Base-by-base conservation (phyloP, 176 grass and related monocot species). In the Lolium perenne region DNA sequence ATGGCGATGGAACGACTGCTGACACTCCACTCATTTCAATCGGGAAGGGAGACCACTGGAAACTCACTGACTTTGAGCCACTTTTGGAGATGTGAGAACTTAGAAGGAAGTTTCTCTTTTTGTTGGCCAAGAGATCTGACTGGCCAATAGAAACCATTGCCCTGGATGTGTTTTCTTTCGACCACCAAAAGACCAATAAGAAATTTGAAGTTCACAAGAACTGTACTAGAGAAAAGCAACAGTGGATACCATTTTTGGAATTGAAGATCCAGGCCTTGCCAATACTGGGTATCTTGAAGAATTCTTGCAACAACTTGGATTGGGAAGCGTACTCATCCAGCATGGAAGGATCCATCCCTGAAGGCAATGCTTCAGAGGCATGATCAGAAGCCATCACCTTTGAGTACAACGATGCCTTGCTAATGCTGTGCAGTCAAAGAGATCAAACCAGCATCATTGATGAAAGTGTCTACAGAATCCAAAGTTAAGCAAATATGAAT, bases 21-120 rank as follows among this genome's bases (percentile, higher is more conserved):
- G 93, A 93, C 53, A 86, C 92, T 18, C 93, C 96, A 22, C 4
- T 86, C 82, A 98, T 94, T 90, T 98, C 96, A 78, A 89, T 90
- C 3, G 96, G 96, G 68, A 95, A 95, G 12, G 96, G 88, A 74
- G 96, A 91, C 96, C 96, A 98, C 22, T 91, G 82, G 58, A 98
- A 95, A 56, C 86, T 71, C 3, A 84, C 86, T 29, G 96, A 78
- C 16, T 91, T 80, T 66, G 92, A 76, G 65, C 78, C 66, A 74
- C 64, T 62, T 83, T 91, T 95, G 79, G 86, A 98, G 21, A 95
- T 94, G 77, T 92, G 91, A 72, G 93, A 69, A 79, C 86, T 94
- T 79, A 98, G 20, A 85, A 95, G 79, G 65, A 90, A 92, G 13
- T 40, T 77, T 63, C 88, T 84, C 68, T 26, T 86, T 77, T 98